A percentile compares a stretch with the other conserved stretches of the same genome.
Evolutionary conservation across 2,329 filamentous ascomycete genomes (phyloP).

Genomic region (Diaporthe capsici): DNA sequence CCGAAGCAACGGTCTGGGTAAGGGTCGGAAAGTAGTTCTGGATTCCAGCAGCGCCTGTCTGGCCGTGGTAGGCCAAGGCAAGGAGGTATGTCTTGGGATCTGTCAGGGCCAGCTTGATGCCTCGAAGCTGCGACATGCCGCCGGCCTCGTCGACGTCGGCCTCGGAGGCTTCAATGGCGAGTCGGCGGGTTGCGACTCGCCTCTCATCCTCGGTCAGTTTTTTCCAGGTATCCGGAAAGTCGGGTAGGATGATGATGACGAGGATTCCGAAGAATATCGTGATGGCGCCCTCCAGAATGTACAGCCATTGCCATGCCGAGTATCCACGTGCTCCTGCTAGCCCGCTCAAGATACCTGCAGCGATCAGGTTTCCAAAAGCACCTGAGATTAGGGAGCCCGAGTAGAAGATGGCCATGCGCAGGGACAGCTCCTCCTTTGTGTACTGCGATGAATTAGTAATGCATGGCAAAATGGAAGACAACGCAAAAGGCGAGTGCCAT

Average conservation of each 20-base stretch:
- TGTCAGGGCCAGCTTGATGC: constrained; percentile 39
- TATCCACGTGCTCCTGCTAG: constrained; percentile 35
- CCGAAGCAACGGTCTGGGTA: constrained; percentile 46
- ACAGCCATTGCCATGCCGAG: constrained; percentile 40
- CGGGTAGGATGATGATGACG: constrained; percentile 37
- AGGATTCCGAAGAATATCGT: constrained; percentile 38
- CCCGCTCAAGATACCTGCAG: constrained; percentile 37
- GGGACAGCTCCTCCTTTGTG: constrained; percentile 37
- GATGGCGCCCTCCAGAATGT: constrained; percentile 40
- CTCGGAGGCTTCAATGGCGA: constrained; percentile 40
- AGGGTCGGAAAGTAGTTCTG: constrained; percentile 48
- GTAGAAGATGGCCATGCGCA: constrained; percentile 42
- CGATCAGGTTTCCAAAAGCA: constrained; percentile 40
- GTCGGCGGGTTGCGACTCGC: constrained; percentile 36
- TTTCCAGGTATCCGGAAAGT: constrained; percentile 41
- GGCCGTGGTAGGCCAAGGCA: constrained; percentile 39
- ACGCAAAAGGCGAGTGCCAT: neutral
- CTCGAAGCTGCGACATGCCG: constrained; percentile 40
- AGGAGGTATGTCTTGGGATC: constrained; percentile 42
- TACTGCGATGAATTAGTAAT: constrained; percentile 16
- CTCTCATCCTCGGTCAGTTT: constrained; percentile 38
- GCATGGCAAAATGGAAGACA: no score
- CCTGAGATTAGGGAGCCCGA: constrained; percentile 38
- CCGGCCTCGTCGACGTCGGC: constrained; percentile 37
- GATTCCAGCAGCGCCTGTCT: constrained; percentile 39